Percentiles rank a stretch among this genome's conserved stretches.
Conservation (phyloP, 306 rosid species). For the Sindora glabra region DNA sequence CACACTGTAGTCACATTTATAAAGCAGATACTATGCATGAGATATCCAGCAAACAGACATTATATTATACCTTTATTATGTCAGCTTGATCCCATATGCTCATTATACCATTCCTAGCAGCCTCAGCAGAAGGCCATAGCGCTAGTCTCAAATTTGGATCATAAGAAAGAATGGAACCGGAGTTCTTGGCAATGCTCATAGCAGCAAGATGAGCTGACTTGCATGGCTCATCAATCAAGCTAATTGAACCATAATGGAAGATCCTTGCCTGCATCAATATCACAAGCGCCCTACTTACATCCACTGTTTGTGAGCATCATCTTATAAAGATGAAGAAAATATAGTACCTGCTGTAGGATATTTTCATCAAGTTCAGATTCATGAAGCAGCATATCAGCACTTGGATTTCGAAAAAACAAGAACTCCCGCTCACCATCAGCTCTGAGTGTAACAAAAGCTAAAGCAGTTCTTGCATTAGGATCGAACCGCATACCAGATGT, state of each 20-base stretch:
- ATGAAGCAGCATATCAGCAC: slow-evolving; percentile 87
- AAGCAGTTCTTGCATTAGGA: slow-evolving; percentile 69
- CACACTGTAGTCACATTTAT: neutral
- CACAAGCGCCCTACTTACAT: neutral
- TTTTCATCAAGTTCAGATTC: slow-evolving; percentile 71
- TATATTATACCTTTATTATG: slow-evolving; percentile 58
- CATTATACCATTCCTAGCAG: slow-evolving; percentile 69
- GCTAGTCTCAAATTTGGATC: slow-evolving; percentile 90
- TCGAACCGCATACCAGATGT: slow-evolving; percentile 76
- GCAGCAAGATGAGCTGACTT: slow-evolving; percentile 82
- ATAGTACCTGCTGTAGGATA: slow-evolving; percentile 51
- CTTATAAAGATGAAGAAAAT: neutral
- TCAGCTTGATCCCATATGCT: slow-evolving; percentile 82
- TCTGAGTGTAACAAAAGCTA: slow-evolving; percentile 83
- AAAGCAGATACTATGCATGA: neutral
- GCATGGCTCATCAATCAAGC: slow-evolving; percentile 85
- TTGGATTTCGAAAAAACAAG: slow-evolving; percentile 83
- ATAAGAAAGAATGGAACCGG: slow-evolving; percentile 78
- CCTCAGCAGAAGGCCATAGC: slow-evolving; percentile 76
- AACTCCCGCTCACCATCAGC: slow-evolving; percentile 91
- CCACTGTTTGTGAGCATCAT: neutral
- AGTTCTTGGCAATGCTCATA: slow-evolving; percentile 59
- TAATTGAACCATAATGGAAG: slow-evolving; percentile 91
- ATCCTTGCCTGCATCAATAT: slow-evolving; percentile 54
- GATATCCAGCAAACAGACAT: no score